Evolutionary conservation across 2,329 filamentous ascomycete species (phyloP), one percentile per base, ranked within the genome.

Genomic region (Arthrobotrys sinensis): DNA sequence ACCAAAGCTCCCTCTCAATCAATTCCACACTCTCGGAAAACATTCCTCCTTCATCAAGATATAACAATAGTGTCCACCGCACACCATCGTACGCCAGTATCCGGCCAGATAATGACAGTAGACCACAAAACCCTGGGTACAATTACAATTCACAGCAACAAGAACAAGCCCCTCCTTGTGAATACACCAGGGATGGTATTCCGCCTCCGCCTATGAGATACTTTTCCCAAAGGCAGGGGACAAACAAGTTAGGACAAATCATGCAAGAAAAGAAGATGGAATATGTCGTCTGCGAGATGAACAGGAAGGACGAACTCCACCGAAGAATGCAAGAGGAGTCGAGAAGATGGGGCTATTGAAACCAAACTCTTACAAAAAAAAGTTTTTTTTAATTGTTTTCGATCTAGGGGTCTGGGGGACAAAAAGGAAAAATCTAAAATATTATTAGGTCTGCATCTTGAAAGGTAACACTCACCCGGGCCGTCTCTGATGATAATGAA

Each of bases 261-360:
- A 32, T 70, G 50, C 73, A 77, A 21, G 73, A 77, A 5, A 70
- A 60, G 43, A 77, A 77, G 60, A 77, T 70, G 57, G 73, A 77
- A 0, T 70, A 60, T 53, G 66, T 77, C 5, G 66, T 77, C 11
- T 24, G 46, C 10, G 73, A 77, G 34, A 77, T 77, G 1, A 77
- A 70, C 12, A 65, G 73, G 66, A 77, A 71, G 10, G 66, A 77
- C 53, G 66, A 70, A 7, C 34, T 77, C 11, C 73, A 77, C 19
- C 53, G 60, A 11, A 60, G 28, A 12, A 71, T 77, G 28, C 73
- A 77, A 21, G 73, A 77, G 6, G 73, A 77, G 48, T 70, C 73
- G 11, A 77, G 65, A 45, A 40, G 65, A 24, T 77, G 14, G 32
- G 48, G 65, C 2, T 65, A 73, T 62, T 76, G n/a, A 63, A 38